Base-by-base conservation (phyloP, 225 moss, liverwort and hornwort genomes). In the Physcomitrium patens region DNA sequence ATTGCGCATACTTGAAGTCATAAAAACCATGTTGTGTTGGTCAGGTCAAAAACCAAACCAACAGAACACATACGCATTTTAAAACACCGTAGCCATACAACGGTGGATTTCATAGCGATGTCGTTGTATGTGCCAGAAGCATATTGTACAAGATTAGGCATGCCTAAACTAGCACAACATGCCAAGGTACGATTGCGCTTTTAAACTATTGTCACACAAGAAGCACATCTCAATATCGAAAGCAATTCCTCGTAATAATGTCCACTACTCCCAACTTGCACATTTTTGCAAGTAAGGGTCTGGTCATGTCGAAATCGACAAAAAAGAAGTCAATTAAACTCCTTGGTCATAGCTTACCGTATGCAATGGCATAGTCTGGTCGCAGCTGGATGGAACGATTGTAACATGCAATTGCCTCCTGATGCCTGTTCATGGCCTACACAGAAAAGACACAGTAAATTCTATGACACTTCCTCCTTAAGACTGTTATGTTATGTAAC, bases 301-400 rank as follows among this genome's bases (percentile, higher is more conserved):
- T 44, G 63, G 31, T 78, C 70, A 69, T 56, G 70, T 66, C 83
- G 51, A 76, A 51, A 59, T 26, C 62, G 55, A 62, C 55, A 46
- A 67, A 47, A 84, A 72, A 22, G 20, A 75, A 78, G 53, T 68
- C 78, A 57, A 78, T 5, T 14, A 47, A 66, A 44, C 65, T 51
- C 65, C 70, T 65, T 41, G 57, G 71, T 79, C 68, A 64, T 70
- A 37, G 63, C 91, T 81, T 93, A 99, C 95, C 99, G 71, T 95
- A 99, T 71, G 95, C 99, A 42, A 94, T 95, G 45, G 95, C 93
- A 81, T 95, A 94, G 77, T 95, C 89, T 60, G 95, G 99, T 28
- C 89, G 90, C 82, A 99, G 83, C 69, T 95, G 93, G 65, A 99
- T 95, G 24, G 99, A 91, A 66, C 92, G 86, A 72, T 92, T 87